Base-by-base conservation (phyloP, 2,329 filamentous ascomycete species). In the Microascus cirrosus region DNA sequence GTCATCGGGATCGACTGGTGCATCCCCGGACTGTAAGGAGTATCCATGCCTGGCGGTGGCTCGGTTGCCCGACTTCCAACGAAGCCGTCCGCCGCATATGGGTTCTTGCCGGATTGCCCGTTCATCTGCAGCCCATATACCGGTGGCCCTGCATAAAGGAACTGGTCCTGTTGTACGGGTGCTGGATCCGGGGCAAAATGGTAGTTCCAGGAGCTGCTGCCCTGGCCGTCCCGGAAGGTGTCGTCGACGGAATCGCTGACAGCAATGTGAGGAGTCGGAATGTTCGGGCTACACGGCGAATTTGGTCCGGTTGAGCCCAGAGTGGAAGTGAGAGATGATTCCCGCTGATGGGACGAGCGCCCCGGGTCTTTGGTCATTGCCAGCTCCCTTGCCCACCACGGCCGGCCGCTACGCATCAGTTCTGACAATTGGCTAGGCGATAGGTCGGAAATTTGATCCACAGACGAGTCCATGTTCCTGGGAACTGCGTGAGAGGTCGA, bases 241-340 rank as follows among this genome's bases (percentile, higher is more conserved):
- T 83, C 81, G 57, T 70, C 71, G 15, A 65, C 61, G 18, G 77
- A 70, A 61, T 83, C 80, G 53, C 72, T 75, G 15, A 81, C 69
- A 25, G 79, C 79, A 55, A 85, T 81, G 10, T 83, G 80, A 2
- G 82, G 82, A 60, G 83, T 81, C 42, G 80, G 75, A 1, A 74
- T 78, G 64, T 74, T 81, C 59, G 76, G 71, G 45, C 75, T 77
- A 66, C 75, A 85, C 3, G 82, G 82, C 20, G 83, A 85, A 0
- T 77, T 73, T 20, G 82, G 82, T n/a, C 79, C 80, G 39, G 79
- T 75, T 0, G 82, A 85, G 12, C 79, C 81, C 48, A 84, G 64
- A 22, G 55, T 57, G 0, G 83, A 85, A 0, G 82, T 85, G 42
- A 83, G 70, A 7, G 82, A 85, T 2, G 82, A 81, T 62, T 85